phyloP scores from a whole-genome alignment of 2,329 filamentous ascomycete species.

The Fusarium circinatum region DNA sequence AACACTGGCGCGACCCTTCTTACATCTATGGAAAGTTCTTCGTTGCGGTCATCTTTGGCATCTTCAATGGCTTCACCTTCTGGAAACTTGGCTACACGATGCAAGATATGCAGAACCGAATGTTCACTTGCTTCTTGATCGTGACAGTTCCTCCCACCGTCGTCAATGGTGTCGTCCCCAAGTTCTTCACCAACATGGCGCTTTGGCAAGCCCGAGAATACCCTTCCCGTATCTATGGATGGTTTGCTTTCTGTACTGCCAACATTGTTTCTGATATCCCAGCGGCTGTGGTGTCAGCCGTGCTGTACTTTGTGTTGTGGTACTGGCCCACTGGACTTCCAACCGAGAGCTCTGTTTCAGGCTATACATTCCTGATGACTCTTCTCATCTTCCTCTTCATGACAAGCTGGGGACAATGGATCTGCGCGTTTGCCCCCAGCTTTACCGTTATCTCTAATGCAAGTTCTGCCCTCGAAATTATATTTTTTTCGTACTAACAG shows the following conservation, averaged over 20 bases:
- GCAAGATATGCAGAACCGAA: constrained; percentile 78
- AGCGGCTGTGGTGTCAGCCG: constrained; percentile 68
- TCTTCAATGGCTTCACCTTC: constrained; percentile 85
- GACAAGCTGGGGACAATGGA: constrained; percentile 83
- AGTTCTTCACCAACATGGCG: constrained; percentile 78
- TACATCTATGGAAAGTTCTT: constrained; percentile 84
- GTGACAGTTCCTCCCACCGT: constrained; percentile 73
- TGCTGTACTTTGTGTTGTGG: constrained; percentile 80
- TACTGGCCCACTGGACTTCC: constrained; percentile 81
- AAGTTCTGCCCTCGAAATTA: constrained; percentile 31
- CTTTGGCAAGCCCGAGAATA: constrained; percentile 80
- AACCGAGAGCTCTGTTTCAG: constrained; percentile 69
- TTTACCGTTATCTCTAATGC: constrained; percentile 82
- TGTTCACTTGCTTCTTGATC: constrained; percentile 77
- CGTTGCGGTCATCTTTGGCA: constrained; percentile 74
- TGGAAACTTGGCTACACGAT: constrained; percentile 73
- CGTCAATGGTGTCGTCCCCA: constrained; percentile 79
- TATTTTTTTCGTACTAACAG: constrained; percentile 40
- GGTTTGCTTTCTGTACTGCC: constrained; percentile 79
- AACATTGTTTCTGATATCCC: constrained; percentile 80
- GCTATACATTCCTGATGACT: constrained; percentile 82
- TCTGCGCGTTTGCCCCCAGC: constrained; percentile 81
- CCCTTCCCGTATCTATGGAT: constrained; percentile 79
- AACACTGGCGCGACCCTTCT: constrained; percentile 80
- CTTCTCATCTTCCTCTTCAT: constrained; percentile 82